Evolutionary conservation across 1,284 basidiomycete genomes (phyloP).

Genomic region (Vanrija sp.): DNA sequence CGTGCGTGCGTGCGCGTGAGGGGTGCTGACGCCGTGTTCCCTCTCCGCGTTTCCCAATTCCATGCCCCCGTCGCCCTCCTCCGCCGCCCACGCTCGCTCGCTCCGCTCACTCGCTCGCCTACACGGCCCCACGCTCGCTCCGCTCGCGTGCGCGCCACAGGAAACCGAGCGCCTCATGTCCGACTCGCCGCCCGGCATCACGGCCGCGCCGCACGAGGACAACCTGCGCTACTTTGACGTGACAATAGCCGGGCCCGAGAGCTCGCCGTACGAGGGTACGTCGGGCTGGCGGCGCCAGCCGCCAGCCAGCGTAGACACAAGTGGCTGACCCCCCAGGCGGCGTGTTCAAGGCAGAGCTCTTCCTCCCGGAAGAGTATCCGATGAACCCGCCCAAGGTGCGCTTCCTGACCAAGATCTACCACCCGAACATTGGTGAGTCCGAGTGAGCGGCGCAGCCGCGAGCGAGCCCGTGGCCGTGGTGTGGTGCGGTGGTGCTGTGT

Average conservation of each 20-base stretch:
- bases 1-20: background rate
- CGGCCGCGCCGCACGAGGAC: constrained; percentile 90
- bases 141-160: constrained; percentile 51
- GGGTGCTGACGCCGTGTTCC: background rate
- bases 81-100: background rate
- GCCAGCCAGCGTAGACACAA: too few relatives aligned
- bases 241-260: constrained; percentile 87
- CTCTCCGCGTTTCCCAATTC: background rate
- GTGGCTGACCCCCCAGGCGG: constrained; percentile 64
- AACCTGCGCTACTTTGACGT: constrained; percentile 99
- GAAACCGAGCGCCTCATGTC: constrained; percentile 94
- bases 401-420: constrained; percentile 99
- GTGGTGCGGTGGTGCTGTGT: too few relatives aligned
- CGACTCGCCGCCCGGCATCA: constrained; percentile 94
- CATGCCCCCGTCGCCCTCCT: background rate
- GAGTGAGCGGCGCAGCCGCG: background rate
- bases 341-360: constrained; percentile 90
- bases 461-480: background rate
- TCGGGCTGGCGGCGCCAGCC: constrained; percentile 18
- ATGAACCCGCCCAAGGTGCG: constrained; percentile 99
- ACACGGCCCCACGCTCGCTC: background rate
- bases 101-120: background rate
- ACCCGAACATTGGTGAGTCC: constrained; percentile 91
- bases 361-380: constrained; percentile 97
- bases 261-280: constrained; percentile 90